Evolutionary conservation across 768 basidiomycete species (phyloP).

Genomic region (Hygrophorus pudorinus): DNA sequence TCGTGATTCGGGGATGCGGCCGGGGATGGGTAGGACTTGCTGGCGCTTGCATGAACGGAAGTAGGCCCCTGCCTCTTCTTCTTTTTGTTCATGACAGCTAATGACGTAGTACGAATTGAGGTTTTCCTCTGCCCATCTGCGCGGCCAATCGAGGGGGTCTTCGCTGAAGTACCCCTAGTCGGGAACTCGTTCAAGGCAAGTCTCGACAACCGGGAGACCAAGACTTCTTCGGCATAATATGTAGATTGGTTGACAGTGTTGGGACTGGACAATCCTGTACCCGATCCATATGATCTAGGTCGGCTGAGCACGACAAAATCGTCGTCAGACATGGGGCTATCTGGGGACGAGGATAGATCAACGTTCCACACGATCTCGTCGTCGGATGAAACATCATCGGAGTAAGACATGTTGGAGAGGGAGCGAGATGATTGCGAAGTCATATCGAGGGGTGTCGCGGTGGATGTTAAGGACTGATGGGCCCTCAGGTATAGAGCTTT

Average conservation of each 20-base stretch:
- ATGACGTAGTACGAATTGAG: too few species aligned
- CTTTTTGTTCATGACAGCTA: not conserved
- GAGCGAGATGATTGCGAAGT: constrained; percentile 14
- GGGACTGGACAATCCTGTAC: not conserved
- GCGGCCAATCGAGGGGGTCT: too few species aligned
- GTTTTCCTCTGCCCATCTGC: not conserved
- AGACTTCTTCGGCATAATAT: not conserved
- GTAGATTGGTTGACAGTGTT: not conserved
- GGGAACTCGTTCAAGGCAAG: not conserved
- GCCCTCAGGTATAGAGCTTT: not conserved
- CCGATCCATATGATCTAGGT: constrained; percentile 16
- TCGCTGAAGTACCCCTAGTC: too few species aligned
- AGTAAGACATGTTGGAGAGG: constrained; percentile 10
- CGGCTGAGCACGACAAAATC: constrained; percentile 42
- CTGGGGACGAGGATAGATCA: constrained; percentile 21
- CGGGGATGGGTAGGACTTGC: constrained; percentile 5
- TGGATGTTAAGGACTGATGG: constrained; percentile 7
- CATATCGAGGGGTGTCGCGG: constrained; percentile 16
- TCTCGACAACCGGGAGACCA: not conserved
- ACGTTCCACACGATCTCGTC: constrained; percentile 49
- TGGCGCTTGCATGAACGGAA: not conserved
- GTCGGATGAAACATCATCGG: constrained; percentile 29
- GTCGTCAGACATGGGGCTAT: constrained; percentile 28
- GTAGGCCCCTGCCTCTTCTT: constrained; percentile 1
- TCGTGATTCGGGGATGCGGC: constrained; percentile 4